Evolutionary conservation across 176 grass and related monocot genomes (phyloP).

Genomic region (Triticum timopheevii): DNA sequence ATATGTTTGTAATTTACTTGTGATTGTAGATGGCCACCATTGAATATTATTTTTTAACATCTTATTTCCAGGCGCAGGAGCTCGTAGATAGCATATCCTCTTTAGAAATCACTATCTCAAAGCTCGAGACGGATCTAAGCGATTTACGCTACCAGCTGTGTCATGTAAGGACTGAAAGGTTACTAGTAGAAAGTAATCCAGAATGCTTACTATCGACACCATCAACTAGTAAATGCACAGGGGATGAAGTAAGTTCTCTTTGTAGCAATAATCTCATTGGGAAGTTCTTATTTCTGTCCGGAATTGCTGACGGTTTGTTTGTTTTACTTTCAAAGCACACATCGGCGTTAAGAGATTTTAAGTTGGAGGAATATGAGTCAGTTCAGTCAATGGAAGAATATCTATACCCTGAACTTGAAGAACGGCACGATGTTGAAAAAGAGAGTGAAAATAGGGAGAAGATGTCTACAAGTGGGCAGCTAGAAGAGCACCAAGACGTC

Average conservation of each 20-base stretch:
- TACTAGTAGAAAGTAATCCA: conserved; percentile 56
- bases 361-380: conserved; percentile 40
- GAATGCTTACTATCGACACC: conserved; percentile 10
- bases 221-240: conserved; percentile 38
- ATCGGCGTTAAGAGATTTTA: conserved; percentile 47
- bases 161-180: conserved; percentile 63
- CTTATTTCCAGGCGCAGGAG: conserved; percentile 58
- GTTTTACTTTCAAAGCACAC: conserved; percentile 42
- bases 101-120: conserved; percentile 76
- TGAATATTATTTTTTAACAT: conserved; percentile 10
- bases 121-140: conserved; percentile 79
- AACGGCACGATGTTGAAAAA: conserved; percentile 25
- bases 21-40: neutral
- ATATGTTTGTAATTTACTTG: neutral
- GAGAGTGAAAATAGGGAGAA: neutral
- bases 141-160: conserved; percentile 58
- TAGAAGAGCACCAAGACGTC: conserved; percentile 38
- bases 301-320: conserved; percentile 22
- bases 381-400: conserved; percentile 48
- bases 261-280: neutral
- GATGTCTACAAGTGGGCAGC: conserved; percentile 20
- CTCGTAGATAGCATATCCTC: conserved; percentile 76
- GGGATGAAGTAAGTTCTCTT: conserved; percentile 59
- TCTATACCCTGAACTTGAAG: conserved; percentile 37
- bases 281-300: neutral